Evolutionary conservation across 164 flowering plant species (phyloP).

Genomic region (Paratinospora sagittata): DNA sequence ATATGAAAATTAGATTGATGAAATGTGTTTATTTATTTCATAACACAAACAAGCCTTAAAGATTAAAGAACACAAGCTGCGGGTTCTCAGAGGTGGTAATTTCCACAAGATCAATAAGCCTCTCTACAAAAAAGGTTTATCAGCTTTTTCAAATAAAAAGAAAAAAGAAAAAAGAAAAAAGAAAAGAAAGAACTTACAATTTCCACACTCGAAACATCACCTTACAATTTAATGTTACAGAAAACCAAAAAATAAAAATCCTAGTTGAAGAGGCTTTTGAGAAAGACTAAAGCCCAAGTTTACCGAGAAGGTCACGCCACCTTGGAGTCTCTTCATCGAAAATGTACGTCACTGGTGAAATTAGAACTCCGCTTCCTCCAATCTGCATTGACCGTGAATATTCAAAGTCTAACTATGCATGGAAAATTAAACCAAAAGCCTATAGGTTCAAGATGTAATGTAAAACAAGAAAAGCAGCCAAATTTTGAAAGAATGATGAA

Average conservation of each 20-base stretch:
- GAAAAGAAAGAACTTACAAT: background rate
- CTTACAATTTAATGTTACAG: background rate
- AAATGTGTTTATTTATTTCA: too few species aligned
- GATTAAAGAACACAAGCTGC: background rate
- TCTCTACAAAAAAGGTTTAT: background rate
- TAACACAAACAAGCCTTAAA: background rate
- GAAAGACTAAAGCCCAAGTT: conserved; percentile 47
- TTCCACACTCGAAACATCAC: background rate
- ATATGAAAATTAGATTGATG: too few species aligned
- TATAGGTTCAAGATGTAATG: background rate
- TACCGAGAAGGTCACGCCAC: conserved; percentile 62
- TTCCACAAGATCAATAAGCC: background rate
- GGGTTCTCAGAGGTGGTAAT: background rate
- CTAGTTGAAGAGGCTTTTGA: background rate
- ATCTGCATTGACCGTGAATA: conserved; percentile 39
- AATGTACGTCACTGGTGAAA: conserved; percentile 91
- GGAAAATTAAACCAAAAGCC: background rate
- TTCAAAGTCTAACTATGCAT: background rate
- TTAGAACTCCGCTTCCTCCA: conserved; percentile 92
- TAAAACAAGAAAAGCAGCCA: too few species aligned
- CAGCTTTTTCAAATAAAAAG: background rate
- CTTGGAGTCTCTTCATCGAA: conserved; percentile 94
- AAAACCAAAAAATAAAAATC: background rate
- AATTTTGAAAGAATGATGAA: too few species aligned
- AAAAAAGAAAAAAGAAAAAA: too few species aligned